A percentile compares a stretch with the other conserved stretches of the same genome.
These are phyloP conservation scores for Syncephalis fuscata DNA, from an alignment of 371 early-diverging fungal genomes.

Conservation along the genomic window DNA sequence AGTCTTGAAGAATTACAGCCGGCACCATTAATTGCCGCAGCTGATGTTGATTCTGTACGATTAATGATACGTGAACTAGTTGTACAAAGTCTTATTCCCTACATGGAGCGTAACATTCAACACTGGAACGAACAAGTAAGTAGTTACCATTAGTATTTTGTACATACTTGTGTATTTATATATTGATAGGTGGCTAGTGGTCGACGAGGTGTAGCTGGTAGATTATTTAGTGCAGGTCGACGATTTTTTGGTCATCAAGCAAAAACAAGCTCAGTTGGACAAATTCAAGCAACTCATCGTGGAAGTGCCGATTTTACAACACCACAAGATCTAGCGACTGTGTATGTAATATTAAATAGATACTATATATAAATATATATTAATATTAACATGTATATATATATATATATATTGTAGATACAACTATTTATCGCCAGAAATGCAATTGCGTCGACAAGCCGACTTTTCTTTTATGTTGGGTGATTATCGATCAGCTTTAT, in stretches of 20 bases:
- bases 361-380: too few species aligned
- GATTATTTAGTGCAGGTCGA: constrained; percentile 66
- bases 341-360: too few species aligned
- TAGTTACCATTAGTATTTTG: background rate
- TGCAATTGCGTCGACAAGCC: constrained; percentile 77
- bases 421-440: constrained; percentile 66
- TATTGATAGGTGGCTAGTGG: constrained; percentile 48
- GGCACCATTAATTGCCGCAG: too few species aligned
- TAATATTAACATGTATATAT: too few species aligned
- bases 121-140: constrained; percentile 74
- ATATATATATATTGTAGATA: too few species aligned
- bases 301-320: background rate
- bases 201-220: constrained; percentile 78
- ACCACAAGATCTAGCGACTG: too few species aligned
- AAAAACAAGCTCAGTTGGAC: constrained; percentile 14
- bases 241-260: constrained; percentile 53
- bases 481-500: constrained; percentile 77
- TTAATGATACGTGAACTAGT: constrained; percentile 26
- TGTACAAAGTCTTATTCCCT: constrained; percentile 61
- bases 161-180: constrained; percentile 3
- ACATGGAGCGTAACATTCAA: constrained; percentile 77
- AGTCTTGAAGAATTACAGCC: too few species aligned
- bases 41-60: constrained; percentile 17
- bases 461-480: constrained; percentile 92
- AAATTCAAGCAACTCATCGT: constrained; percentile 13